phyloP scores from a whole-genome alignment of 2,329 filamentous ascomycete species.

The Ascochyta pisi region DNA sequence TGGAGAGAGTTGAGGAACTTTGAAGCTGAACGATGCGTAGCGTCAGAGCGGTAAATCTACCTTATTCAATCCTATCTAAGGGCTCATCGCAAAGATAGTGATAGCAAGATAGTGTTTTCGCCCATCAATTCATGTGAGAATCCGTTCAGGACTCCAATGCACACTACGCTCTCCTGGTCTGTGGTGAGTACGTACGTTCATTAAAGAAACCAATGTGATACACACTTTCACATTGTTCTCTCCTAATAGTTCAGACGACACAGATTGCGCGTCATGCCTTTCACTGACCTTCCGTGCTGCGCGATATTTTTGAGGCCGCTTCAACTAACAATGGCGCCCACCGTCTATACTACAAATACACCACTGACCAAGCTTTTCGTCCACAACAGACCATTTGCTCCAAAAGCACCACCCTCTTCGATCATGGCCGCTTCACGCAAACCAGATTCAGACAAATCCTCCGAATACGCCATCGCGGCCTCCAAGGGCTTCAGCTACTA shows the following conservation, averaged over 20 bases:
- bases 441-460: neutral
- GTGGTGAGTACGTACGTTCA: neutral
- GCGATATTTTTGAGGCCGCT: neutral
- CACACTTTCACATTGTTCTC: neutral
- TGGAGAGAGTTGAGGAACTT: conserved; percentile 47
- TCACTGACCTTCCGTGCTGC: neutral
- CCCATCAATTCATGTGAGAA: too few relatives aligned
- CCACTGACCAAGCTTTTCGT: neutral
- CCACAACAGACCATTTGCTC: neutral
- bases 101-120: neutral
- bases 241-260: neutral
- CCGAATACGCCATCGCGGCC: conserved; percentile 8
- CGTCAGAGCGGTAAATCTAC: neutral
- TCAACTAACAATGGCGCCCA: neutral
- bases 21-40: conserved; percentile 8
- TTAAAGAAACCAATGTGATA: too few relatives aligned
- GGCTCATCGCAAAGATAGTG: neutral
- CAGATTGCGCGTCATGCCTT: neutral
- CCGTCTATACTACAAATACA: neutral
- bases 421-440: neutral
- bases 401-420: neutral
- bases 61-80: neutral
- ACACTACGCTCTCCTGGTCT: neutral
- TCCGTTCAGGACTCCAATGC: too few relatives aligned
- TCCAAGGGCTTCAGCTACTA: conserved; percentile 15